Conservation (phyloP, 2,329 filamentous ascomycete species). For the Apiospora sp. region DNA sequence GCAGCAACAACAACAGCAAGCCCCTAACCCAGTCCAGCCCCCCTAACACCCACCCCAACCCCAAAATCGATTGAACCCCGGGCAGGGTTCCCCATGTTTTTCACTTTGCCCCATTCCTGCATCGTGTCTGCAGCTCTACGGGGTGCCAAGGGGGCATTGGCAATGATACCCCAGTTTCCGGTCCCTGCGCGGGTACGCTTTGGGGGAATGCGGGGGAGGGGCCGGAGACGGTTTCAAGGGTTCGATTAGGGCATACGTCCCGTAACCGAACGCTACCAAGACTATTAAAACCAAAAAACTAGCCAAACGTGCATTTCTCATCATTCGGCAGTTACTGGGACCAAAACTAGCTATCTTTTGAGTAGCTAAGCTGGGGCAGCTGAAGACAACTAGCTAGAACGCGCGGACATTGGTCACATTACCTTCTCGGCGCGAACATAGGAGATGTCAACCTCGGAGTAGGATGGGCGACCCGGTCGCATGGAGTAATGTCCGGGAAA, state of each 20-base stretch:
- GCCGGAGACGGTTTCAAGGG: not conserved
- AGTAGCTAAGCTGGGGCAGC: not conserved
- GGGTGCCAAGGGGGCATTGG: not conserved
- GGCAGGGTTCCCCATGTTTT: not conserved
- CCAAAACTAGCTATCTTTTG: not conserved
- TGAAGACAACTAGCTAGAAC: not conserved
- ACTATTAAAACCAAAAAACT: not conserved
- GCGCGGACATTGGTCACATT: not conserved
- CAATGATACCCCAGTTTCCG: constrained; percentile 2
- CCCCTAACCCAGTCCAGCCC: not conserved
- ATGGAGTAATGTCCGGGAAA: not conserved
- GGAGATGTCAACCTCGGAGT: not conserved
- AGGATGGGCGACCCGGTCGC: no score
- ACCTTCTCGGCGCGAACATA: not conserved
- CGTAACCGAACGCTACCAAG: not conserved
- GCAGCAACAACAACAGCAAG: not conserved
- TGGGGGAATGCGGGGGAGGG: constrained; percentile 18
- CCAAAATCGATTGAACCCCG: not conserved
- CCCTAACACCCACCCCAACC: not conserved
- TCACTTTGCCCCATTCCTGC: not conserved
- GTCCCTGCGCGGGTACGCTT: not conserved
- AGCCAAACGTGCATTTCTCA: not conserved
- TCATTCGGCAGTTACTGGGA: not conserved
- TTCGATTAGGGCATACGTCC: not conserved
- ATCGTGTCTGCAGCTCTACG: not conserved